Evolutionary conservation across 257 asterid genomes (phyloP).

Genomic region (Nicotiana otophora): DNA sequence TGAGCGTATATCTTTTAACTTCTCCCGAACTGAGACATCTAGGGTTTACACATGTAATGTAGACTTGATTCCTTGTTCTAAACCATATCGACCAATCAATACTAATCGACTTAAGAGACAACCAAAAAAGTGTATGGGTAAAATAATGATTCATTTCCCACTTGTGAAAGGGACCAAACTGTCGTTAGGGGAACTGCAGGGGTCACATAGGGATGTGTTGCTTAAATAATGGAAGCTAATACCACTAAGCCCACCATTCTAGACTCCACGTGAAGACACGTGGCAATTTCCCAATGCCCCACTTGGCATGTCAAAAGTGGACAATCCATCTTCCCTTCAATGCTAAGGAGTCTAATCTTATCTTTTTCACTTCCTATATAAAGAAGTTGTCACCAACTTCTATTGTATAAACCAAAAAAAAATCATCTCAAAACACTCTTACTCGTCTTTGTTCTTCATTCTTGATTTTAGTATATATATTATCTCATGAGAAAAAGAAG

Average conservation of each 20-base stretch:
- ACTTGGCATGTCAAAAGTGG: slow-evolving; percentile 4
- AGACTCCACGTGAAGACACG: slow-evolving; percentile 23
- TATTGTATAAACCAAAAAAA: slow-evolving; percentile 3
- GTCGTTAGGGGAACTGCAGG: background rate
- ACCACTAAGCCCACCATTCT: slow-evolving; percentile 2
- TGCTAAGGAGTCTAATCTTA: slow-evolving; percentile 15
- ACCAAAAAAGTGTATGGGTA: background rate
- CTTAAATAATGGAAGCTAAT: background rate
- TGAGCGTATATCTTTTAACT: too few species aligned
- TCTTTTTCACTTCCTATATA: slow-evolving; percentile 28
- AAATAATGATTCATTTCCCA: slow-evolving; percentile 5
- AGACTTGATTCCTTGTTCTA: background rate
- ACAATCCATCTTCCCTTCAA: slow-evolving; percentile 16
- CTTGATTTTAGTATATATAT: background rate
- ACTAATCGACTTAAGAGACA: background rate
- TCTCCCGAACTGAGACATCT: too few species aligned
- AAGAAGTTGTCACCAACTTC: slow-evolving; percentile 1
- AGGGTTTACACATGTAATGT: too few species aligned
- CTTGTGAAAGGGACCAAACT: background rate
- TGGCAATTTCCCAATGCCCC: slow-evolving; percentile 22
- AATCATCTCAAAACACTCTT: background rate
- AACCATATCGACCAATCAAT: background rate
- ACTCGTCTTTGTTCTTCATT: background rate
- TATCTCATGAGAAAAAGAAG: slow-evolving; percentile 17
- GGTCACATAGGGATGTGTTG: background rate